Evolutionary conservation across 225 moss, liverwort and hornwort species (phyloP).

Genomic region (Physcomitrellopsis africana): DNA sequence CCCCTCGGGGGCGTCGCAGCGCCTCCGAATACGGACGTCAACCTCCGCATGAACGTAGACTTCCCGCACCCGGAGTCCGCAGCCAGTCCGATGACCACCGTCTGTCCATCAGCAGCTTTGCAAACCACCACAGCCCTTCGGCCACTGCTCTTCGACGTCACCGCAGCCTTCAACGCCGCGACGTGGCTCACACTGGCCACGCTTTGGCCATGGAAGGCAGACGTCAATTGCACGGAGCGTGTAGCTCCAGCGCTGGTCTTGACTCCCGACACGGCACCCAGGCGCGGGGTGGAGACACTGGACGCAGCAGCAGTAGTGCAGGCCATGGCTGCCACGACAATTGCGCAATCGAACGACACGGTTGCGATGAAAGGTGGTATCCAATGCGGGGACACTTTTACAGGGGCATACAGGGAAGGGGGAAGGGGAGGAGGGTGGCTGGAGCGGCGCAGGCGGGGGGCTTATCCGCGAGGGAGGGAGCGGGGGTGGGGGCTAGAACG

Average conservation of each 20-base stretch:
- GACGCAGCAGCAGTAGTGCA: conserved; percentile 37
- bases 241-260: background rate
- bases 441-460: background rate
- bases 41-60: conserved; percentile 93
- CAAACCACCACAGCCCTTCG: conserved; percentile 81
- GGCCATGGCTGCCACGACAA: conserved; percentile 39
- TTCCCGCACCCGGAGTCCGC: conserved; percentile 96
- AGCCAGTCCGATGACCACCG: conserved; percentile 84
- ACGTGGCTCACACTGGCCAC: conserved; percentile 42
- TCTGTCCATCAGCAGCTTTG: conserved; percentile 52
- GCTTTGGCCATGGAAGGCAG: conserved; percentile 55
- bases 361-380: too few species aligned
- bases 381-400: too few species aligned
- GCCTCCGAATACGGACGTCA: conserved; percentile 97
- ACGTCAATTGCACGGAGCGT: conserved; percentile 25
- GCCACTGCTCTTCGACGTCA: conserved; percentile 1
- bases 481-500: background rate
- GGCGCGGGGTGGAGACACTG: conserved; percentile 20
- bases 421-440: background rate
- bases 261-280: background rate
- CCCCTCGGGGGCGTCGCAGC: conserved; percentile 67
- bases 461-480: conserved; percentile 22
- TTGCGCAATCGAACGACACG: too few species aligned
- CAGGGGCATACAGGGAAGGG: background rate
- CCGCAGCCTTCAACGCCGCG: conserved; percentile 15